Conservation (phyloP, 2,329 filamentous ascomycete species). For the Capronia coronata region DNA sequence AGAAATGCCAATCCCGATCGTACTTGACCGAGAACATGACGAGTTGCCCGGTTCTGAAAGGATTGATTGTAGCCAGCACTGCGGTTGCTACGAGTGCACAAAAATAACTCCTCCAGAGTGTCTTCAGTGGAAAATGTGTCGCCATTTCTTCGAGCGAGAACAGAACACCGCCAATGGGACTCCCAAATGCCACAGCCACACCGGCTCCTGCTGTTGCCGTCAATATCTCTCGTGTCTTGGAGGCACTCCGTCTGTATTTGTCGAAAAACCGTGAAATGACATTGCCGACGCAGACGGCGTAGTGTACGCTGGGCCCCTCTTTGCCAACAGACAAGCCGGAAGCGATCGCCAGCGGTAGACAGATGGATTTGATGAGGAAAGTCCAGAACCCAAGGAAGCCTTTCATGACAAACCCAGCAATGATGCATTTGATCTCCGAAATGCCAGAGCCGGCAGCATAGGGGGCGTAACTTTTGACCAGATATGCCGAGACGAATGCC, state of each 20-base stretch:
- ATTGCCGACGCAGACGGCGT: constrained; percentile 94
- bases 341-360: constrained; percentile 82
- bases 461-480: constrained; percentile 87
- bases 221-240: constrained; percentile 89
- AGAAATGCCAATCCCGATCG: constrained; percentile 95
- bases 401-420: constrained; percentile 98
- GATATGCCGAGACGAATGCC: constrained; percentile 69
- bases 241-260: constrained; percentile 86
- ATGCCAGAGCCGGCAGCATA: constrained; percentile 96
- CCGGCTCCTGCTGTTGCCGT: constrained; percentile 92
- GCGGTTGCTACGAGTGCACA: constrained; percentile 92
- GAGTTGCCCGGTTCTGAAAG: constrained; percentile 90
- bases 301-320: constrained; percentile 97
- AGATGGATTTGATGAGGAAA: constrained; percentile 86
- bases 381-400: constrained; percentile 91
- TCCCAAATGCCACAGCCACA: constrained; percentile 93
- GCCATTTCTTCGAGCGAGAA: constrained; percentile 99
- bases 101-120: constrained; percentile 96
- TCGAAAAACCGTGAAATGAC: constrained; percentile 88
- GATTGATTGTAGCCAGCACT: constrained; percentile 90
- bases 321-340: constrained; percentile 94
- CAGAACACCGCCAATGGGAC: constrained; percentile 90
- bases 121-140: constrained; percentile 91
- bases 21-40: constrained; percentile 99
- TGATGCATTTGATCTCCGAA: constrained; percentile 98